Conservation (phyloP, 208 protist species). For the Wallacemonas rigidus region DNA sequence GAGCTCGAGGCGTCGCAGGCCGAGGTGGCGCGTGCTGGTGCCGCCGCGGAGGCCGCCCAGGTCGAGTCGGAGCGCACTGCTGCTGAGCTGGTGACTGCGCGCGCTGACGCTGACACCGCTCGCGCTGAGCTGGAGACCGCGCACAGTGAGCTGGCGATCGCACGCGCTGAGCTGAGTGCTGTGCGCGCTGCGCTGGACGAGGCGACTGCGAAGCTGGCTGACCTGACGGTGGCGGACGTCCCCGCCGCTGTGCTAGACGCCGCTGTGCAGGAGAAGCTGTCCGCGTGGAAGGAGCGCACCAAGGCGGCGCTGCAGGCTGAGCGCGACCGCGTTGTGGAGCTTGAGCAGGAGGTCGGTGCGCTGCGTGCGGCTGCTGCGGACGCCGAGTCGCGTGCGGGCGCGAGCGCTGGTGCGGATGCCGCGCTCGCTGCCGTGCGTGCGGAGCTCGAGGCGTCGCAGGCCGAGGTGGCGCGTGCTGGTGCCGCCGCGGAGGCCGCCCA, state of each 20-base stretch:
- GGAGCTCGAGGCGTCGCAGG: constrained; percentile 19
- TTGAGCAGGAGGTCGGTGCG: constrained; percentile 18
- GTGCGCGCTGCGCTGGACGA: constrained; percentile 5
- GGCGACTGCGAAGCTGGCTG: constrained; percentile 3
- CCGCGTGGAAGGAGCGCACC: constrained; percentile 41
- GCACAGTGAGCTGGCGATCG: background rate
- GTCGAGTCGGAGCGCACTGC: background rate
- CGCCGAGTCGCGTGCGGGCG: constrained; percentile 5
- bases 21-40: constrained; percentile 4
- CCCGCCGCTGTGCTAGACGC: constrained; percentile 13
- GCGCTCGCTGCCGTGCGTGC: constrained; percentile 11
- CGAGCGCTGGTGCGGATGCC: background rate
- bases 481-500: background rate
- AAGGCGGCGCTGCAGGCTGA: constrained; percentile 31
- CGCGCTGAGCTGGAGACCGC: constrained; percentile 1
- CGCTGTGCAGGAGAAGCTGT: constrained; percentile 36
- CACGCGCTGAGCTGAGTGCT: constrained; percentile 1
- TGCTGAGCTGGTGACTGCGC: background rate
- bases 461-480: constrained; percentile 5
- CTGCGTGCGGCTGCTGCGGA: constrained; percentile 11
- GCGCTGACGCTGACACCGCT: background rate
- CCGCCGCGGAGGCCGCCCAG: constrained; percentile 1
- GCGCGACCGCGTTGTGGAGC: constrained; percentile 24
- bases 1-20: constrained; percentile 20
- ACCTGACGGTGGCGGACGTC: background rate